phyloP scores from a whole-genome alignment of 305 asterid species.

The Solanum chacoense region DNA sequence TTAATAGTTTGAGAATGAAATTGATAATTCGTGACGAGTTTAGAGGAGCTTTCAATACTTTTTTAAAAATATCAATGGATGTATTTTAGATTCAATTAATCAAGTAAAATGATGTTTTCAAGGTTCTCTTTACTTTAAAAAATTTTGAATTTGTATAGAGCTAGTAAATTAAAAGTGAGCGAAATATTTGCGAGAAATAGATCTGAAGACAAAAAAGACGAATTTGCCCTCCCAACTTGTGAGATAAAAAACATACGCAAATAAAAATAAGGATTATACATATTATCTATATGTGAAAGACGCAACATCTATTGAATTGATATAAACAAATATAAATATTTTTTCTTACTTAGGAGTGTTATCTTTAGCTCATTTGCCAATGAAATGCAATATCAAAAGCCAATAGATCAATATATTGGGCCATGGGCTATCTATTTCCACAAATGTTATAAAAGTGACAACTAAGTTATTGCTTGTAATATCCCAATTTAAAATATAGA shows the following conservation, averaged over 20 bases:
- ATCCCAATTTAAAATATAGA: not conserved
- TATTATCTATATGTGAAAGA: not conserved
- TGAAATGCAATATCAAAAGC: not conserved
- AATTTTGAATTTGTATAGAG: no score
- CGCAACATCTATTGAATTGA: not conserved
- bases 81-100: no score
- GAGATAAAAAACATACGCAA: not conserved
- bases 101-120: no score
- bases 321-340: no score
- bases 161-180: no score
- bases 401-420: not conserved
- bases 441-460: not conserved
- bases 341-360: not conserved
- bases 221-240: not conserved
- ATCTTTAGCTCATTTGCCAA: not conserved
- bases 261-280: no score
- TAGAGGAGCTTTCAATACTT: rapidly evolving
- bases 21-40: no score
- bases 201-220: not conserved
- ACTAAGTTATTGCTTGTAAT: not conserved
- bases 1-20: no score
- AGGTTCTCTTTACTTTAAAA: no score
- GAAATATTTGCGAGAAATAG: not conserved
- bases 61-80: no score
- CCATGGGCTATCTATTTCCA: not conserved